Evolutionary conservation across 2,329 filamentous ascomycete genomes (phyloP).

Genomic region (Colletotrichum sp.): DNA sequence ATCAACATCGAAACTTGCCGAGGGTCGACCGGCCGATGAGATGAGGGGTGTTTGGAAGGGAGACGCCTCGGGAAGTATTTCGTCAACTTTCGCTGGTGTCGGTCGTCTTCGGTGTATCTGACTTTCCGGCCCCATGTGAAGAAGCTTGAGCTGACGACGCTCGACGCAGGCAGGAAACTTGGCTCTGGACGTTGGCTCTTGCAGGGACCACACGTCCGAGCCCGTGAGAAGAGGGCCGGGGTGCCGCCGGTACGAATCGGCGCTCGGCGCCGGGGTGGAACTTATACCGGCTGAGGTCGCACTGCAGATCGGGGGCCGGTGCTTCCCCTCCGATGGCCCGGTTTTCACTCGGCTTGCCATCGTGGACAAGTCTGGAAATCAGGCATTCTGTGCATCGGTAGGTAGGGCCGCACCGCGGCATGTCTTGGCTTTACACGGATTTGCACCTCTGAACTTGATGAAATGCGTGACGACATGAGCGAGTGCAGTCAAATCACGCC

Average conservation of each 20-base stretch:
- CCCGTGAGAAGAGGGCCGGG: not conserved
- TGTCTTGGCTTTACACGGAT: not conserved
- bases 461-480: not conserved
- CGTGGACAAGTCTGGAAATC: not conserved
- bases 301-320: not conserved
- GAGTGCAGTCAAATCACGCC: not conserved
- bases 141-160: not conserved
- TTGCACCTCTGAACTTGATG: not conserved
- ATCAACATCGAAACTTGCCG: not conserved
- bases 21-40: not conserved
- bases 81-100: not conserved
- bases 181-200: not conserved
- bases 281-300: not conserved
- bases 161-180: not conserved
- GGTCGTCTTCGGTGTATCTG: not conserved
- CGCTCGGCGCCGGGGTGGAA: not conserved
- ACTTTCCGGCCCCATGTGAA: not conserved
- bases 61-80: not conserved
- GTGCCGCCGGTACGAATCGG: not conserved
- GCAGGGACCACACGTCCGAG: not conserved
- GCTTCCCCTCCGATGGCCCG: not conserved
- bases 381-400: accelerated
- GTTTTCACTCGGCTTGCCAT: not conserved
- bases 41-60: not conserved
- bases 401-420: not conserved